These are phyloP conservation scores for Citrus glauca DNA, from an alignment of 345 rosid genomes.

Conservation along the genomic window DNA sequence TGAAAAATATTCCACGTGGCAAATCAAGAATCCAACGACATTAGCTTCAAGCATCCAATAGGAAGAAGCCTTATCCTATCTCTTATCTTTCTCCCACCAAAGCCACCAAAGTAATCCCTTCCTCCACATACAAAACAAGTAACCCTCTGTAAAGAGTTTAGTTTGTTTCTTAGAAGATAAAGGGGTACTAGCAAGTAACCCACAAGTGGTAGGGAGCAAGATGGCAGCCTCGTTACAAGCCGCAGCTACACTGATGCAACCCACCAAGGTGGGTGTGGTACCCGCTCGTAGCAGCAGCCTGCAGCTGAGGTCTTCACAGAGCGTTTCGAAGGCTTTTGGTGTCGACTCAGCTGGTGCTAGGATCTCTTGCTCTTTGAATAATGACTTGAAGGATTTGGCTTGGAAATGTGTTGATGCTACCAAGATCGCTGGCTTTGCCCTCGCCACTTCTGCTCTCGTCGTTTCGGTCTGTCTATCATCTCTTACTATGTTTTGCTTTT, in stretches of 20 bases:
- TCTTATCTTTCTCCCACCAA: slow-evolving; percentile 50
- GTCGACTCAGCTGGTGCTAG: slow-evolving; percentile 50
- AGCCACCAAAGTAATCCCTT: slow-evolving; percentile 25
- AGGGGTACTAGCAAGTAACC: neutral
- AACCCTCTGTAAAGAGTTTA: neutral
- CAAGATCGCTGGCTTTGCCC: slow-evolving; percentile 82
- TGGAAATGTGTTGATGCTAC: slow-evolving; percentile 65
- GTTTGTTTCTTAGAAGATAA: neutral
- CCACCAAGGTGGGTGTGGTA: slow-evolving; percentile 47
- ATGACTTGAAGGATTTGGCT: slow-evolving; percentile 69
- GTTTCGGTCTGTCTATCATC: slow-evolving; percentile 51
- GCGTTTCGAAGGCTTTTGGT: slow-evolving; percentile 56
- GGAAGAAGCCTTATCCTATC: slow-evolving; percentile 65
- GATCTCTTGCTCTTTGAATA: slow-evolving; percentile 68
- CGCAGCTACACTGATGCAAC: slow-evolving; percentile 81
- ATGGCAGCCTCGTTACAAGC: slow-evolving; percentile 95
- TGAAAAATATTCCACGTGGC: slow-evolving; percentile 48
- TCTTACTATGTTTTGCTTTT: neutral
- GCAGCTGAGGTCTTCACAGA: slow-evolving; percentile 47
- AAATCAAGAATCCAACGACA: slow-evolving; percentile 19
- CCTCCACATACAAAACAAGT: neutral
- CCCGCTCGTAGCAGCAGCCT: slow-evolving; percentile 34
- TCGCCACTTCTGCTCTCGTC: slow-evolving; percentile 95
- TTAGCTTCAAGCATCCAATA: slow-evolving; percentile 51
- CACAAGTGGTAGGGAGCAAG: neutral